Base-by-base conservation (phyloP, 192 early-diverging fungal species). In the Blastocladiella britannica region DNA sequence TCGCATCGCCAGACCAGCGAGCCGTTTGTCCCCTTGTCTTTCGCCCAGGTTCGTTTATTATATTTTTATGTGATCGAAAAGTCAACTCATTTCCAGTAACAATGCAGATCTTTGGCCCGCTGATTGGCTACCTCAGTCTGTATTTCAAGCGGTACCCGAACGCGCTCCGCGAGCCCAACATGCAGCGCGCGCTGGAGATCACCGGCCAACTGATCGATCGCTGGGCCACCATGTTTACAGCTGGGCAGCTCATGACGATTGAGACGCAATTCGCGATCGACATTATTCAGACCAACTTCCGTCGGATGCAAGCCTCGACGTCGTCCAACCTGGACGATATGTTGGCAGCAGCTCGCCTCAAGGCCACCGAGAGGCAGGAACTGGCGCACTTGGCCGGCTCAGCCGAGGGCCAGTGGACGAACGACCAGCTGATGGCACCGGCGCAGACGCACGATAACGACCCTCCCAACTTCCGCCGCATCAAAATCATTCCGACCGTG, bases 401-500 rank as follows among this genome's bases (percentile, higher is more conserved):
- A 9, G 15, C 15, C 15, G 37, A 20, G 37, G 37, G n/a, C 37
- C 15, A 47, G 9, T 47, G 37, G 37, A 9, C 37, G 15, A 20
- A 47, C 37, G 37, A 47, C 37, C 37, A 47, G 37, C 9, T 47
- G 5, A 9, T 9, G 15, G 37, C 37, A 3, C 37, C 37, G 9
- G 5, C 37, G 9, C 15, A 20, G 15, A 20, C 37, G 1, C 77
- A 82, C 56, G 72, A 76, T 65, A 82, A 82, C 57, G 77, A 82
- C 58, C 26, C 28, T 7, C 8, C 29, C 18, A 64, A 72, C 7
- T 67, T 81, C 51, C 23, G 59, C 7, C 51, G 72, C 4, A 74
- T 82, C 37, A 55, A 53, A 2, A 60, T 82, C 7, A 63, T 81
- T 9, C 80, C 80, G 9, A 78, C 80, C 4, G 52, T 66, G 29